Evolutionary conservation across 106 monocot species (phyloP), one percentile per base, ranked within the genome.

Genomic region (Dendrobium chrysotoxum): DNA sequence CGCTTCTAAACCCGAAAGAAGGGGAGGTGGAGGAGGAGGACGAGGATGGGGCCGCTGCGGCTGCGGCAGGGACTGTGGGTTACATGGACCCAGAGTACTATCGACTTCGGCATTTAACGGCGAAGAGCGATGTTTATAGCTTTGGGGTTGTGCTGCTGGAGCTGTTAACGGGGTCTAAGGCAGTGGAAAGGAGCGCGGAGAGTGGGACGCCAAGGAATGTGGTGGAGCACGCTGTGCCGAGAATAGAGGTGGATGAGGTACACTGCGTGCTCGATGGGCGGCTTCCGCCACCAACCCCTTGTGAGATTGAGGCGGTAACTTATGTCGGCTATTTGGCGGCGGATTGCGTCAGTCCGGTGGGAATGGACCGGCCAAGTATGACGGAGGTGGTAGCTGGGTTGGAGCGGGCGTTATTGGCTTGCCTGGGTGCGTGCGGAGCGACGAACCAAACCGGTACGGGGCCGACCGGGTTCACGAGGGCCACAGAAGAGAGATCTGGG

Each of bases 81-180:
- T 95, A 95, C 86, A 92, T 95, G 87, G 92, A 95, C 80, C 95
- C 95, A 12, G 92, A 95, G 86, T 95, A 90, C 91, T 95, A 92
- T 83, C 75, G 95, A 79, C 80, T 92, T n/a, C 92, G 91, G 78
- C 83, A 82, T 64, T 75, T 95, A 40, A 95, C 92, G 4, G 80
- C 90, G 28, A 95, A 92, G 88, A 95, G 92, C 80, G 95, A 95
- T 76, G 92, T 95, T 23, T 95, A 95, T 80, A 95, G 95, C 86
- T 95, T 95, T 77, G 95, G 95, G 0, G 95, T 95, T 12, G 90
- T 95, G 6, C 81, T 92, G 5, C 87, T 95, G 15, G 95, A 95
- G 85, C 75, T 95, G 38, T 80, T 95, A 21, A 85, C 95, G 1
- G 95, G 95, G 7, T 79, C 80, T 65, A 83, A 67, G 78, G 90